Percentiles rank a stretch among this genome's conserved stretches.
Evolutionary conservation across 2,329 filamentous ascomycete genomes (phyloP).

Genomic region (Sclerotinia borealis): DNA sequence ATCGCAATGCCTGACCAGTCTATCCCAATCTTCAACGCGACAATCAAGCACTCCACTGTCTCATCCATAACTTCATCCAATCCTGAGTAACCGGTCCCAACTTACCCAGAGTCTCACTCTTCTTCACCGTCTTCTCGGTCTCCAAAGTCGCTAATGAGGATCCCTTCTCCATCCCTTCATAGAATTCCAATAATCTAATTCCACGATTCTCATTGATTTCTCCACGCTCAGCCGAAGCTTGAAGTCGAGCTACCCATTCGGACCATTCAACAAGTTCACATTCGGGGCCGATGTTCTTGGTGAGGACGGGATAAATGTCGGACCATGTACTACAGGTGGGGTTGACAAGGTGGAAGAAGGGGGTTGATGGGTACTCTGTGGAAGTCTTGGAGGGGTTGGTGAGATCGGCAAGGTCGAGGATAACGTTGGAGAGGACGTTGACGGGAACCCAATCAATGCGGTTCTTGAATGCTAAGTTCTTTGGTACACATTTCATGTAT

Average conservation of each 20-base stretch:
- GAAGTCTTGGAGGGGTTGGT: background rate
- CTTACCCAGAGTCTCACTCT: conserved; percentile 27
- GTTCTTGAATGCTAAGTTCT: conserved; percentile 32
- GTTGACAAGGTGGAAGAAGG: conserved; percentile 30
- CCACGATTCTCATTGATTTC: conserved; percentile 44
- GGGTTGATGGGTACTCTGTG: conserved; percentile 18
- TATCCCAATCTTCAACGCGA: background rate
- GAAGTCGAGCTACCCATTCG: conserved; percentile 42
- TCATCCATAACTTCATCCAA: conserved; percentile 35
- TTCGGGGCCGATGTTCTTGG: conserved; percentile 11
- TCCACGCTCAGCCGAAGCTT: conserved; percentile 33
- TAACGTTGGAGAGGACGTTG: conserved; percentile 29
- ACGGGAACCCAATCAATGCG: conserved; percentile 41
- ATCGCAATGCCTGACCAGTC: background rate
- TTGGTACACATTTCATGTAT: conserved; percentile 35
- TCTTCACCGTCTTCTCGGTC: conserved; percentile 15
- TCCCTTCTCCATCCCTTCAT: conserved; percentile 16
- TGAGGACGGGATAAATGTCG: conserved; percentile 22
- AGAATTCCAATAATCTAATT: conserved; percentile 42
- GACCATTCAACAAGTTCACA: conserved; percentile 34
- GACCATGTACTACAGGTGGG: conserved; percentile 25
- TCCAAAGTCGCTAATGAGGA: conserved; percentile 13
- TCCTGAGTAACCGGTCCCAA: conserved; percentile 28
- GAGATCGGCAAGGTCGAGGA: conserved; percentile 31
- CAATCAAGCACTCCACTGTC: conserved; percentile 30